phyloP scores from a whole-genome alignment of 1,284 basidiomycete species.

The Pulveroboletus sp. region DNA sequence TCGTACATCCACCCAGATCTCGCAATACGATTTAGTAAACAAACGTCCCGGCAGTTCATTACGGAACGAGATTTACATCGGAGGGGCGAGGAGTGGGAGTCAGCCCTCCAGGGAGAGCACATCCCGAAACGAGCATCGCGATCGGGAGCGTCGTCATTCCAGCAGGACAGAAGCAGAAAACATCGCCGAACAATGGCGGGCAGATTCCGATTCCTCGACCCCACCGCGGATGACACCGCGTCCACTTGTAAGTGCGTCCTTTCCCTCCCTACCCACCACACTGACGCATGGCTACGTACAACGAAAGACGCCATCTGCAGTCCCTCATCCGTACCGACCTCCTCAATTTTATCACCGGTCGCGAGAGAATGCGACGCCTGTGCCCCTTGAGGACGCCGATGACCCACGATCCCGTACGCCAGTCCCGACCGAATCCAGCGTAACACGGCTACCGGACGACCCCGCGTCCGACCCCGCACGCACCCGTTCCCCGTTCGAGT shows the following conservation, averaged over 20 bases:
- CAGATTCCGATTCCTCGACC: constrained; percentile 24
- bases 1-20: constrained; percentile 33
- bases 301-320: constrained; percentile 20
- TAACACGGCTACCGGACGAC: constrained; percentile 8
- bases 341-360: constrained; percentile 23
- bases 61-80: constrained; percentile 28
- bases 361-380: constrained; percentile 22
- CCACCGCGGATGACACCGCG: constrained; percentile 21
- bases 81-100: constrained; percentile 28
- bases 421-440: constrained; percentile 7
- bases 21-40: constrained; percentile 36
- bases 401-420: constrained; percentile 20
- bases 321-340: constrained; percentile 15
- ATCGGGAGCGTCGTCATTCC: constrained; percentile 15
- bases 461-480: constrained; percentile 5
- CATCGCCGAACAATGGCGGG: constrained; percentile 35
- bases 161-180: constrained; percentile 30
- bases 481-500: constrained; percentile 20
- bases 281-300: constrained; percentile 7
- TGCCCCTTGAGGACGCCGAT: constrained; percentile 17
- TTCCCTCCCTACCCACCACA: neutral
- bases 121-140: constrained; percentile 21
- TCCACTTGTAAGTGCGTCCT: constrained; percentile 21
- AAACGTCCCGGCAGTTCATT: constrained; percentile 29
- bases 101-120: constrained; percentile 21